Percentiles rank a stretch among this genome's conserved stretches.
Evolutionary conservation across 2,329 filamentous ascomycete genomes (phyloP).

Genomic region (Huntiella decipiens): DNA sequence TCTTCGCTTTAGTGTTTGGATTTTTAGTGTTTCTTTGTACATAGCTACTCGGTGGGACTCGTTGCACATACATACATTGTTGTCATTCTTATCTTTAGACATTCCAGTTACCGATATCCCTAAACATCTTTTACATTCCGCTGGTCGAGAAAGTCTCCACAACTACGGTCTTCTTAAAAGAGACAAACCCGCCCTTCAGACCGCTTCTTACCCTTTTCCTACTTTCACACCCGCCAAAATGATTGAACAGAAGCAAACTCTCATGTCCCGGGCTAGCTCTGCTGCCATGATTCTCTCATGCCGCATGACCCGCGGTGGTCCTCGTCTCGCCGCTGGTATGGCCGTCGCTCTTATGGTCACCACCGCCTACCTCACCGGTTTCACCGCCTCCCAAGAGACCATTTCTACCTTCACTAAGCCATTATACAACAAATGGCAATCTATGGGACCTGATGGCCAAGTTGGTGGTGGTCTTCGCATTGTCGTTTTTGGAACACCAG

Average conservation of each 20-base stretch:
- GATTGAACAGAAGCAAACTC: slow-evolving; percentile 5
- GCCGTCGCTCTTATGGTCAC: slow-evolving; percentile 17
- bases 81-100: too few species aligned
- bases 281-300: slow-evolving; percentile 19
- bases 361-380: slow-evolving; percentile 13
- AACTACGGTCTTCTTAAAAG: too few species aligned
- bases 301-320: slow-evolving; percentile 22
- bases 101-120: too few species aligned
- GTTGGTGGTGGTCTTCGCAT: slow-evolving; percentile 24
- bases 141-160: too few species aligned
- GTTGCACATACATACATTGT: too few species aligned
- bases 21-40: too few species aligned
- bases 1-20: too few species aligned
- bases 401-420: slow-evolving; percentile 10
- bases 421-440: slow-evolving; percentile 14
- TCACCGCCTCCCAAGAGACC: slow-evolving; percentile 7
- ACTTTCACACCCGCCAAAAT: neutral
- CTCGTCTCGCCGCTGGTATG: slow-evolving; percentile 16
- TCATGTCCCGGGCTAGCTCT: neutral
- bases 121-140: too few species aligned
- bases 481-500: slow-evolving; percentile 31
- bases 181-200: too few species aligned
- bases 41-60: too few species aligned
- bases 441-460: slow-evolving; percentile 13
- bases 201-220: neutral